Percentiles rank a stretch among this genome's conserved stretches.
These are phyloP conservation scores for Phytophthora kernoviae DNA, from an alignment of 352 stramenopile genomes.

Conservation along the genomic window DNA sequence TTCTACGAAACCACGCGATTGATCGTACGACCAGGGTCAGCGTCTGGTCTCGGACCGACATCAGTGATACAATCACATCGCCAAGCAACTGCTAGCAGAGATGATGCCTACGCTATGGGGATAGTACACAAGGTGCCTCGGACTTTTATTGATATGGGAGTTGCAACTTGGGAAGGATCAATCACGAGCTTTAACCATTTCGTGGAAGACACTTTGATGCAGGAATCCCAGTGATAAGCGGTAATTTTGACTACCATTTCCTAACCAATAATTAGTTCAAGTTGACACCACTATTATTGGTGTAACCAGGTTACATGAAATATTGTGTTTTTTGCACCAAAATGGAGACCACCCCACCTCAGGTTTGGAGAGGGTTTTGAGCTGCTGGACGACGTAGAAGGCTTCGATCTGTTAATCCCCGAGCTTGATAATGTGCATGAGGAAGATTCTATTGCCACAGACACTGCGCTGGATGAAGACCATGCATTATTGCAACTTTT, in stretches of 20 bases:
- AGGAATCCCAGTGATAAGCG: not conserved
- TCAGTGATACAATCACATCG: slow-evolving; percentile 26
- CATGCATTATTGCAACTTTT: not conserved
- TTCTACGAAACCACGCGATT: slow-evolving; percentile 29
- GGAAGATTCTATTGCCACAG: not conserved
- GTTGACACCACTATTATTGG: too few species aligned
- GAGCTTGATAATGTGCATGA: not conserved
- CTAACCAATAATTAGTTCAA: too few species aligned
- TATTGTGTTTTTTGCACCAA: not conserved
- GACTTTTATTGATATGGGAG: slow-evolving; percentile 30
- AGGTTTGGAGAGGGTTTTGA: slow-evolving; percentile 8
- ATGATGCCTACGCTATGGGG: slow-evolving; percentile 16
- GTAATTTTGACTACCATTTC: too few species aligned
- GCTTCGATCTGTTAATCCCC: slow-evolving; percentile 4
- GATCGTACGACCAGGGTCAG: slow-evolving; percentile 12
- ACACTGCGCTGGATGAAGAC: not conserved
- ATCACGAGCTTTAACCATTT: slow-evolving; percentile 32
- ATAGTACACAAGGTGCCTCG: slow-evolving; percentile 8
- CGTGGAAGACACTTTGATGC: slow-evolving; percentile 27
- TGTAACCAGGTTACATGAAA: too few species aligned
- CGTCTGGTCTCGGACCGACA: slow-evolving; percentile 16
- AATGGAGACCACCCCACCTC: slow-evolving; percentile 2
- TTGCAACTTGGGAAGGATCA: slow-evolving; percentile 26
- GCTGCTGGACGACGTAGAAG: slow-evolving; percentile 19
- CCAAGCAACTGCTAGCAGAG: slow-evolving; percentile 18